These are phyloP conservation scores for Eucalyptus cloeziana DNA, from an alignment of 345 rosid species.

Conservation along the genomic window DNA sequence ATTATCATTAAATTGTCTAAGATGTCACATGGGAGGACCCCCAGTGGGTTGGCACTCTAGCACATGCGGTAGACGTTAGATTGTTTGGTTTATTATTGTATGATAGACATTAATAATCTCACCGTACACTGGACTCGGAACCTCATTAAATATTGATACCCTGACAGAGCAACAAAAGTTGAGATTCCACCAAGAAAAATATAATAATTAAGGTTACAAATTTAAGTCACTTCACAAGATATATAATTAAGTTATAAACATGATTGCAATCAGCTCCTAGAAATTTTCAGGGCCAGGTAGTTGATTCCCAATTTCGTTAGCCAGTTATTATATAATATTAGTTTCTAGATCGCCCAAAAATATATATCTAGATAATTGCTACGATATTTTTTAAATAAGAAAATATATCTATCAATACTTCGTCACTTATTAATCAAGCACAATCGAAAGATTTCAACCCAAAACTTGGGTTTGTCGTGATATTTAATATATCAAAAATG, in stretches of 20 bases:
- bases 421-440: neutral
- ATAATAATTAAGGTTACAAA: neutral
- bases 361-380: too few relatives aligned
- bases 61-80: neutral
- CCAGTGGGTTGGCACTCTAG: neutral
- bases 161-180: neutral
- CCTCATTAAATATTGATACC: neutral
- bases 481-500: neutral
- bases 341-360: neutral
- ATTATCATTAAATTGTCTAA: neutral
- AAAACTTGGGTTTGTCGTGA: neutral
- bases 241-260: neutral
- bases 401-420: neutral
- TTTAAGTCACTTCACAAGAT: neutral
- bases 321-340: neutral
- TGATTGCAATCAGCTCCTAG: neutral
- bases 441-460: neutral
- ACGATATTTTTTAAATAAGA: neutral
- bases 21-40: neutral
- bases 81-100: neutral
- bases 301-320: neutral
- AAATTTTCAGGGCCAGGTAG: neutral
- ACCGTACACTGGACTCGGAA: neutral
- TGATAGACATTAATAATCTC: neutral
- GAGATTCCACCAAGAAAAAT: neutral